Conservation (phyloP, 1,284 basidiomycete genomes). For the Coriolopsis trogii region DNA sequence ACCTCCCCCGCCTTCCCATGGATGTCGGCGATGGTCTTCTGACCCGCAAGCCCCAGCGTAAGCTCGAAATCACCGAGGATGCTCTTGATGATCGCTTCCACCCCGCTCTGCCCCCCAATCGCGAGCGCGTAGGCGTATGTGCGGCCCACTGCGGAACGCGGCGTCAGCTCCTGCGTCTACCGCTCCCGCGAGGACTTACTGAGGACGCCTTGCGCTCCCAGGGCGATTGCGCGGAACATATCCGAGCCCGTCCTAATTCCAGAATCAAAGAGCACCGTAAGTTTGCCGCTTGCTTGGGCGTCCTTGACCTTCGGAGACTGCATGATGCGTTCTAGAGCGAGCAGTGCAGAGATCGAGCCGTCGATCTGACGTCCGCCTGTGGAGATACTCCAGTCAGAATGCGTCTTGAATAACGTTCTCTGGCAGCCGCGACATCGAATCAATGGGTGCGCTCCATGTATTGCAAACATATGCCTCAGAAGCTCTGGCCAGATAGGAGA, state of each 20-base stretch:
- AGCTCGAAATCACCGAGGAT: slow-evolving; percentile 60
- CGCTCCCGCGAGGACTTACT: slow-evolving; percentile 62
- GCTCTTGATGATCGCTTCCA: slow-evolving; percentile 52
- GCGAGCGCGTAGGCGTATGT: slow-evolving; percentile 56
- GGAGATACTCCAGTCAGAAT: background rate
- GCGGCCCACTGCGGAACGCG: slow-evolving; percentile 42
- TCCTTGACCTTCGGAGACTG: slow-evolving; percentile 56
- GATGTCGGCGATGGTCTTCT: slow-evolving; percentile 42
- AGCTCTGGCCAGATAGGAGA: too few relatives aligned
- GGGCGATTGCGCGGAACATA: slow-evolving; percentile 76
- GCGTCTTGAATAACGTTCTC: too few relatives aligned
- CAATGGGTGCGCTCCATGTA: too few relatives aligned
- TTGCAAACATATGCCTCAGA: too few relatives aligned
- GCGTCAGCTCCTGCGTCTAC: too few relatives aligned
- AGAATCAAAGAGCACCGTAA: slow-evolving; percentile 80
- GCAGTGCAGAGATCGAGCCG: slow-evolving; percentile 73
- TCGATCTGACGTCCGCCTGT: slow-evolving; percentile 81
- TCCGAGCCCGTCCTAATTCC: slow-evolving; percentile 80
- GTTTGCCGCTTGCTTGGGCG: slow-evolving; percentile 57
- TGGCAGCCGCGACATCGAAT: too few relatives aligned
- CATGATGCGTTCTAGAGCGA: slow-evolving; percentile 67
- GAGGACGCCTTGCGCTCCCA: slow-evolving; percentile 71
- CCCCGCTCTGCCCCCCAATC: slow-evolving; percentile 55
- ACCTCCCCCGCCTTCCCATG: slow-evolving; percentile 48
- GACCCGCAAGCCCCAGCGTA: slow-evolving; percentile 49